Evolutionary conservation across 768 basidiomycete genomes (phyloP), one percentile per base, ranked within the genome.

Genomic region (Floccularia luteovirens): DNA sequence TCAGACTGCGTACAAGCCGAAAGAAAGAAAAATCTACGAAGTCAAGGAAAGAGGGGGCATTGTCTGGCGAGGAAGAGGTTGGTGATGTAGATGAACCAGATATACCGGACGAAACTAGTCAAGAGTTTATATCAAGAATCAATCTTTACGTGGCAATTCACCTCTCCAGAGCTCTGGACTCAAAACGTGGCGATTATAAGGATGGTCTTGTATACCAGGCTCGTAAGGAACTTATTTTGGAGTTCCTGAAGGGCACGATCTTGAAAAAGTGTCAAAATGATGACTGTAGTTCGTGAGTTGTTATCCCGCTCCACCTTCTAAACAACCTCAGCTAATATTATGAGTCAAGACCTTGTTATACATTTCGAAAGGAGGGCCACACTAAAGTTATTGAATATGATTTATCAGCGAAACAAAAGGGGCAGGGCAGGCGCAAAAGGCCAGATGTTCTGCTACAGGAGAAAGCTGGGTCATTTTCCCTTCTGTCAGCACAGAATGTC

Each of bases 301-400:
- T 17, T 1, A n/a, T n/a, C n/a, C n/a, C n/a, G n/a, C n/a, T n/a
- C n/a, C n/a, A n/a, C n/a, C 32, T 31, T 8, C 12, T 42, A n/a
- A 27, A 16, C 32, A 13, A n/a, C 22, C 6, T 27, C 38, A 34
- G 42, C 46, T 28, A 20, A 48, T 27, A 36, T 31, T 25, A 25
- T 47, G 23, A 35, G 47, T 27, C 2, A 48, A 93, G 90, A 21
- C 61, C 73, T 49, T 80, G 75, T 2, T 92, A 89, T 56, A 90
- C 91, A 0, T 90, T 87, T 62, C 83, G 93, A 39, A 97, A 90
- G 59, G 96, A 99, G 54, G 90, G 89, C 0, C 72, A 87, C 59
- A 90, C 86, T 37, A 98, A 97, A 63, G 74, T 99, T 41, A 83
- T 98, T 55, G 92, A 98, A 63, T 89, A 90, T 54, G 92, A 93